phyloP scores from a whole-genome alignment of 2,329 filamentous ascomycete species.

The Trichoderma breve region DNA sequence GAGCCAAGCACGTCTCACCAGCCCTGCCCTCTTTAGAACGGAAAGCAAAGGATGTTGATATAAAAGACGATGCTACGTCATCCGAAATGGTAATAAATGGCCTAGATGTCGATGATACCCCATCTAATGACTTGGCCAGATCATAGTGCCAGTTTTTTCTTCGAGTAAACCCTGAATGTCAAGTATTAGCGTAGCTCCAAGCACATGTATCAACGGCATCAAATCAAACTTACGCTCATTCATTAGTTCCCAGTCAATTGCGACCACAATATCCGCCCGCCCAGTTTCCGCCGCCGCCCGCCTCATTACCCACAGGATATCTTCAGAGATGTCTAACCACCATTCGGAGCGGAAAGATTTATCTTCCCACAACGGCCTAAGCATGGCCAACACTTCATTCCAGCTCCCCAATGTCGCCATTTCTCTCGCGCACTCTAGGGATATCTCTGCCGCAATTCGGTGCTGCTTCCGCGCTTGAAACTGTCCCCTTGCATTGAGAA shows the following conservation, averaged over 20 bases:
- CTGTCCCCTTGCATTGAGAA: slow-evolving; percentile 51
- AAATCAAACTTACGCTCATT: slow-evolving; percentile 48
- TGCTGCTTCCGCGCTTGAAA: slow-evolving; percentile 54
- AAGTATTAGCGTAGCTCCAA: not conserved
- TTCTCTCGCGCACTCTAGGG: slow-evolving; percentile 57
- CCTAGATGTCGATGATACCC: slow-evolving; percentile 42
- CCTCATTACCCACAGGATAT: slow-evolving; percentile 60
- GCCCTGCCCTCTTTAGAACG: slow-evolving; percentile 58
- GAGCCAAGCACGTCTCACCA: slow-evolving; percentile 57
- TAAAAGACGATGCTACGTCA: slow-evolving; percentile 51
- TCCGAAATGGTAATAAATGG: slow-evolving; percentile 53
- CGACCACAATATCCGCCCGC: slow-evolving; percentile 55
- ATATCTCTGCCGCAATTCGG: slow-evolving; percentile 54
- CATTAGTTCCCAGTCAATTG: slow-evolving; percentile 65
- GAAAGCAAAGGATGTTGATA: slow-evolving; percentile 58
- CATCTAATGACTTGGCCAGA: slow-evolving; percentile 55
- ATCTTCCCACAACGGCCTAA: slow-evolving; percentile 58
- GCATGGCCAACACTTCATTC: slow-evolving; percentile 52
- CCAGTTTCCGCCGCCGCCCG: slow-evolving; percentile 53
- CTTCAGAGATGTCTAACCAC: slow-evolving; percentile 60
- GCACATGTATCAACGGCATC: not conserved
- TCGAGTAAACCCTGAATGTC: slow-evolving; percentile 49
- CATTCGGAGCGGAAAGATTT: slow-evolving; percentile 56
- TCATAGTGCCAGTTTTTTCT: slow-evolving; percentile 61
- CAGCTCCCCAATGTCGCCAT: slow-evolving; percentile 50